phyloP scores from a whole-genome alignment of 768 basidiomycete genomes.

The Phaeolepiota aurea region DNA sequence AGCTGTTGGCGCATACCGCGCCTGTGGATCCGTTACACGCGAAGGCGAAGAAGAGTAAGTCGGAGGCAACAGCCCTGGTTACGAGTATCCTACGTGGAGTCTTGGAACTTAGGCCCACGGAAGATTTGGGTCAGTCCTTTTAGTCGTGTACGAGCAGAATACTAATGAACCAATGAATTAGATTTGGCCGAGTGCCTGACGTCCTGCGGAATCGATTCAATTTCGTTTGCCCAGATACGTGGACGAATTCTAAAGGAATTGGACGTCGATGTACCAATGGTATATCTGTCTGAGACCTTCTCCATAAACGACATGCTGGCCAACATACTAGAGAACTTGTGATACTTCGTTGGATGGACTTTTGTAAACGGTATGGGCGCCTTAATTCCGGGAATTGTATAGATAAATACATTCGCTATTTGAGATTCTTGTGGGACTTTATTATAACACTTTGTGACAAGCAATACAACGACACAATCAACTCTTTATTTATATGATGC shows the following conservation, averaged over 20 bases:
- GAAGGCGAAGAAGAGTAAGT: constrained; percentile 23
- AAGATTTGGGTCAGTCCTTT: constrained; percentile 7
- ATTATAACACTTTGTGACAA: too few species aligned
- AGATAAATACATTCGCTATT: too few species aligned
- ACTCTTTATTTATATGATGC: constrained; percentile 3
- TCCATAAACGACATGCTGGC: constrained; percentile 10
- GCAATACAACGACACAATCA: background rate
- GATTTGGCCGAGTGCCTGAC: constrained; percentile 8
- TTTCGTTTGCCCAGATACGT: constrained; percentile 13
- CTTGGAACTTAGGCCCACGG: constrained; percentile 8
- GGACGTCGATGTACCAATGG: constrained; percentile 12
- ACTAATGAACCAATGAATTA: too few species aligned
- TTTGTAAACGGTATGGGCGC: too few species aligned
- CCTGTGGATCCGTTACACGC: background rate
- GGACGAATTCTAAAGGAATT: constrained; percentile 10
- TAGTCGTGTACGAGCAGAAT: too few species aligned
- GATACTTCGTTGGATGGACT: too few species aligned
- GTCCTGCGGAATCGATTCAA: constrained; percentile 12
- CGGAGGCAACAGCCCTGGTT: too few species aligned
- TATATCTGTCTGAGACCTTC: constrained; percentile 12
- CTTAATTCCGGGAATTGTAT: too few species aligned
- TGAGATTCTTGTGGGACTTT: too few species aligned
- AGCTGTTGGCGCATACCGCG: background rate
- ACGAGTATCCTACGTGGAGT: constrained; percentile 6
- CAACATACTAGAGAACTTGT: too few species aligned